Evolutionary conservation across 2,329 filamentous ascomycete genomes (phyloP).

Genomic region (Colletotrichum cuscutae): DNA sequence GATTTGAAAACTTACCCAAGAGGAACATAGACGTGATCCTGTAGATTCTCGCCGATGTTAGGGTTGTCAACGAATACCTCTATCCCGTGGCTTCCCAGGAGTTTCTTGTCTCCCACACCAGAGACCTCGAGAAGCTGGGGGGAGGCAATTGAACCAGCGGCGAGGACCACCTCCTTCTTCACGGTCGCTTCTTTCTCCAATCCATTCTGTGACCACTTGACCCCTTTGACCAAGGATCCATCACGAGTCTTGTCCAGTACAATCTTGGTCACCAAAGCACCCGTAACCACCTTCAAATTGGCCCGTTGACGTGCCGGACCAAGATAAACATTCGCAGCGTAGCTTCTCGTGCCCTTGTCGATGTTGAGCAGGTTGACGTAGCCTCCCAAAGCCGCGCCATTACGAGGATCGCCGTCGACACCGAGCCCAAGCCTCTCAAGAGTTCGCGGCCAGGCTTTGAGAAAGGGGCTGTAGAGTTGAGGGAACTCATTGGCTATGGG

Average conservation of each 20-base stretch:
- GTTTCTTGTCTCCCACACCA: constrained; percentile 60
- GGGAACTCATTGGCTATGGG: constrained; percentile 23
- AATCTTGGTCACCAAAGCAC: constrained; percentile 35
- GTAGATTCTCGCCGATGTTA: constrained; percentile 51
- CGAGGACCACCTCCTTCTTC: constrained; percentile 64
- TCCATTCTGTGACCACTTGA: constrained; percentile 23
- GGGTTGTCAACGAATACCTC: constrained; percentile 45
- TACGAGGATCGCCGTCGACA: constrained; percentile 35
- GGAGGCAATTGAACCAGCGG: constrained; percentile 66
- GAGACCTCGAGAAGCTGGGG: constrained; percentile 71
- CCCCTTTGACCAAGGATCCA: constrained; percentile 34
- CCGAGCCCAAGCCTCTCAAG: constrained; percentile 32
- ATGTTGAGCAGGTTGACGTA: constrained; percentile 37
- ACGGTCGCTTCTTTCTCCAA: constrained; percentile 36
- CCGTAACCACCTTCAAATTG: constrained; percentile 41
- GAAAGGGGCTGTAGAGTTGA: constrained; percentile 1
- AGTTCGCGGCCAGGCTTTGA: constrained; percentile 22
- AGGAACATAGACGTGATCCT: constrained; percentile 44
- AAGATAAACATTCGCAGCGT: constrained; percentile 39
- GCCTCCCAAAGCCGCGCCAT: constrained; percentile 33
- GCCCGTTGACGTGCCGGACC: constrained; percentile 25
- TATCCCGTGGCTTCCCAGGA: constrained; percentile 45
- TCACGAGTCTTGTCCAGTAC: constrained; percentile 30
- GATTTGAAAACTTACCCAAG: neutral
- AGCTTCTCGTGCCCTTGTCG: constrained; percentile 39